Conservation (phyloP, 345 rosid species). For the Theobroma cacao region DNA sequence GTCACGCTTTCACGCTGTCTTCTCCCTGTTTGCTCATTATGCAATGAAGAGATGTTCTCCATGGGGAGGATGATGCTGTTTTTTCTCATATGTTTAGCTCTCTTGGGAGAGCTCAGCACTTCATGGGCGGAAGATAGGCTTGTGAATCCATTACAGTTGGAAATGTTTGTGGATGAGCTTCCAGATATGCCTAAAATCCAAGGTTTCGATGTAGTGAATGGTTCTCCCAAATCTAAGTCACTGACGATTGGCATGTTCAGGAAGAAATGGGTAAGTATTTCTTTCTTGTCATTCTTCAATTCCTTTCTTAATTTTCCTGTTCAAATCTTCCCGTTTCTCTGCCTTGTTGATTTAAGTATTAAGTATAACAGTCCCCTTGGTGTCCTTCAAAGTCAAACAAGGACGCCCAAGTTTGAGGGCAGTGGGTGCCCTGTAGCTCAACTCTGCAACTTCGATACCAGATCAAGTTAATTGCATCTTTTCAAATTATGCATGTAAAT, state of each 20-base stretch:
- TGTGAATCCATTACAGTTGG: slow-evolving; percentile 32
- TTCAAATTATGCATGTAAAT: no score
- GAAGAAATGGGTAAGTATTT: slow-evolving; percentile 60
- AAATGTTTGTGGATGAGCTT: slow-evolving; percentile 80
- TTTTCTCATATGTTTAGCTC: background rate
- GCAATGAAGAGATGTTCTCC: background rate
- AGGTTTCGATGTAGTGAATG: slow-evolving; percentile 40
- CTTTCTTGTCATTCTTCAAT: background rate
- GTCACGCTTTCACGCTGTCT: background rate
- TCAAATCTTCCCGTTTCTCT: background rate
- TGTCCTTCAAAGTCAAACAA: no score
- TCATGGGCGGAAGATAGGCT: slow-evolving; percentile 35
- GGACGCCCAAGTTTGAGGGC: background rate
- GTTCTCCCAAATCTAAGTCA: slow-evolving; percentile 39
- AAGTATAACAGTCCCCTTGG: no score
- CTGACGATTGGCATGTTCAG: slow-evolving; percentile 77
- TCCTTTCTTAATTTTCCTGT: no score
- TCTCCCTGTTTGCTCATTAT: background rate
- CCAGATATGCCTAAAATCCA: slow-evolving; percentile 61
- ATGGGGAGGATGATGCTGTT: background rate
- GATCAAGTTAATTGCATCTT: no score
- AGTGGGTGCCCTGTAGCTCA: background rate
- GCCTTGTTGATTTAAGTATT: background rate
- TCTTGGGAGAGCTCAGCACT: background rate
- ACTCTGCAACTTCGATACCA: background rate